Evolutionary conservation across 495 filamentous ascomycete genomes (phyloP), one percentile per base, ranked within the genome.

Genomic region (Pyrenopolyporus hunteri): DNA sequence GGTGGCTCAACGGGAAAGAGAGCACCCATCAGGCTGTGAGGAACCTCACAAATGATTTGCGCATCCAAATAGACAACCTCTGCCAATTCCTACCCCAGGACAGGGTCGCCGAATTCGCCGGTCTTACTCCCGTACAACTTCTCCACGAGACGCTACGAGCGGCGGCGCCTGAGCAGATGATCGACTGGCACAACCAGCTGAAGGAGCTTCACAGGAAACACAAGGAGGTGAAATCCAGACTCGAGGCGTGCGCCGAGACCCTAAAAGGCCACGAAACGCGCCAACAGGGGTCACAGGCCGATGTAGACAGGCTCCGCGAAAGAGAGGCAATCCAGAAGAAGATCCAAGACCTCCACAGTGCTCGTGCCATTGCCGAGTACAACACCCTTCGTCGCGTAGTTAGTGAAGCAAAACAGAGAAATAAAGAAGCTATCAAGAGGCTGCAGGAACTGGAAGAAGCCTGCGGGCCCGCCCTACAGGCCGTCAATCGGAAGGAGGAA

Each of bases 51-150:
- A 84, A 76, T 44, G 81, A 77, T 0, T 87, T 95, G 52, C 82
- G 85, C 17, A 97, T 98, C 29, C 95, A 98, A 73, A 88, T 98
- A 68, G 94, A 98, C 74, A 99, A 99, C 64, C 80, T 98, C 2
- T 99, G 94, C 71, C 94, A 98, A 74, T 99, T 99, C 66, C 80
- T 99, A 29, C 94, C 94, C 1, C 94, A 99, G 71, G 94, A 99
- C 70, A 89, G 92, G 66, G 95, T 99, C 4, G 90, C 91, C 19
- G 92, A 97, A 59, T 99, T 99, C 69, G 91, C 94, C 7, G 89
- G 83, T 10, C 80, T 97, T 59, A 88, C 85, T 5, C 89, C 92
- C 0, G 78, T 92, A n/a, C 89, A 95, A n/a, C 80, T 97, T 13
- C 81, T 99, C 2, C 77, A 83, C 32, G 88, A 92, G 43, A 99